Evolutionary conservation across 345 rosid genomes (phyloP).

Genomic region (Populus nigra): DNA sequence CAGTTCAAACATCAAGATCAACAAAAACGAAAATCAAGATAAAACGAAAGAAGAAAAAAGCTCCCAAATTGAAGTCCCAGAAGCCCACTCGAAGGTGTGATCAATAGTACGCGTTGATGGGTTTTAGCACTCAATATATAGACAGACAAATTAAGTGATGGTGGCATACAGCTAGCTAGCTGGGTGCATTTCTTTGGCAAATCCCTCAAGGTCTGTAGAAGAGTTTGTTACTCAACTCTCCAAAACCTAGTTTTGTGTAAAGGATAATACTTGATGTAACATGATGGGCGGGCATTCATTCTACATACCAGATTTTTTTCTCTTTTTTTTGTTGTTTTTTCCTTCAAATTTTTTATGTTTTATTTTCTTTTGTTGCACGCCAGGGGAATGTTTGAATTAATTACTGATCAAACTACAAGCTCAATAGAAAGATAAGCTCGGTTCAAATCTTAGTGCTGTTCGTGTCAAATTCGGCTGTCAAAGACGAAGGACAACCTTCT

Average conservation of each 20-base stretch:
- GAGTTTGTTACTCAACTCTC: background rate
- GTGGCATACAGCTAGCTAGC: background rate
- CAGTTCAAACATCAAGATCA: background rate
- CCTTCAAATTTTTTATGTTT: background rate
- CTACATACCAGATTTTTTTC: background rate
- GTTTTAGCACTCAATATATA: background rate
- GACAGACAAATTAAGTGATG: background rate
- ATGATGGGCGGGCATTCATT: background rate
- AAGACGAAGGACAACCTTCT: too few species aligned
- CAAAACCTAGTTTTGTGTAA: background rate
- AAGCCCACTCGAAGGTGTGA: background rate
- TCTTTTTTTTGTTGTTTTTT: background rate
- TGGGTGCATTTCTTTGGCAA: too few species aligned
- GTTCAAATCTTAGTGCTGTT: background rate
- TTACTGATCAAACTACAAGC: too few species aligned
- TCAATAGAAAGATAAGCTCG: background rate
- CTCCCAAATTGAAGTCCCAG: background rate
- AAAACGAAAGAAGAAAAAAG: background rate
- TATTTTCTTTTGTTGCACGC: too few species aligned
- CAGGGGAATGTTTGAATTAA: too few species aligned
- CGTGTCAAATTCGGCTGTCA: too few species aligned
- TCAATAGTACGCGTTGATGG: background rate
- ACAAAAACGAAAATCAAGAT: background rate
- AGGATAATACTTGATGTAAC: background rate
- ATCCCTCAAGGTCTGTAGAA: background rate